Base-by-base conservation (phyloP, 2,329 filamentous ascomycete species). In the Didymosphaeria variabile region DNA sequence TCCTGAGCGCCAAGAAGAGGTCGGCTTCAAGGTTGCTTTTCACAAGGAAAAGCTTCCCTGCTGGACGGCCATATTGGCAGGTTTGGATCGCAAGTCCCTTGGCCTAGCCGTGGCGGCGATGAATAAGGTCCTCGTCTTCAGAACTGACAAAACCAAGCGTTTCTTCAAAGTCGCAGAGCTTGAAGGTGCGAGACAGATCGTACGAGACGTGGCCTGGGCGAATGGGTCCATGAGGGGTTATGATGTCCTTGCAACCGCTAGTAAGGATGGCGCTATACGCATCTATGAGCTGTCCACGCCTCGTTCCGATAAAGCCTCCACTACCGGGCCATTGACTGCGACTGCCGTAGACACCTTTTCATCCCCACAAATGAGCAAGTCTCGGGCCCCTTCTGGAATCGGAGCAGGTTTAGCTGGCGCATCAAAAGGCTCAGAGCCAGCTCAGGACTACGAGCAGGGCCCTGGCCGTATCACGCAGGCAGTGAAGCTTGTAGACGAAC, bases 181-280 rank as follows among this genome's bases (percentile, higher is more conserved):
- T 17, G 83, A 84, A 32, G 88, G 89, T 1, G 91, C 97, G 69
- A 85, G 87, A 8, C 89, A 90, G 0, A 84, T 98, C 42, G 91
- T 97, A 7, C 86, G 94, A 51, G 94, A 97, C 75, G 87, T 97
- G 1, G 90, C 92, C 2, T 99, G 95, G 95, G 93, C 94, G 0
- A 91, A 93, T 51, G 94, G 93, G 13, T 96, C 93, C 66, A 93
- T 96, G 70, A 84, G 94, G 42, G 94, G 94, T 1, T 94, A 92
- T 76, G 95, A 99, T 77, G 86, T 94, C 59, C 86, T 98, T 69
- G 95, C 94, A 3, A 96, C 94, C 6, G 94, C 93, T 2, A 95
- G 92, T 75, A 96, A 96, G 77, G 95, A 99, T 75, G 94, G 95
- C 3, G 90, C 88, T 69, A 88, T 97, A 44, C 87, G 94, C 44